Evolutionary conservation across 176 grass and related monocot genomes (phyloP), one percentile per base, ranked within the genome.

Genomic region (Themeda triandra): DNA sequence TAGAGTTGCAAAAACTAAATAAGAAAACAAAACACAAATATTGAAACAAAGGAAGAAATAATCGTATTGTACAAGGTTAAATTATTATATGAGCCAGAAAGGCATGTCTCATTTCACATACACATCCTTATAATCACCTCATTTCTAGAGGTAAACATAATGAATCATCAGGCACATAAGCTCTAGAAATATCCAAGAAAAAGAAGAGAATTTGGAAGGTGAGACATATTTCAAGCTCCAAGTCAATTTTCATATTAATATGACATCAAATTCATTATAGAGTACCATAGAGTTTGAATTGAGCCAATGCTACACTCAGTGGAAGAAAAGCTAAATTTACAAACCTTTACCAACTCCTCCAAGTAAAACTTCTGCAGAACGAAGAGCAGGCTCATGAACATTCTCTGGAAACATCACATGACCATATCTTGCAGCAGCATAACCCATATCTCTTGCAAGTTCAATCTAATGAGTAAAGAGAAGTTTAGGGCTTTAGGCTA

Each of bases 391-490:
- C 66, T 98, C 96, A 79, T 98, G 87, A 33, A 95, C 89, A 95
- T 98, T 98, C 73, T 98, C 96, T 44, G 96, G 96, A 95, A 98
- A 98, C 93, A 98, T 98, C 46, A 98, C 93, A 78, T 98, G 96
- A 33, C 96, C 96, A 75, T 95, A 98, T 48, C 93, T 92, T 86
- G 85, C 93, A 78, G 93, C 91, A 86, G 96, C 91, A 86, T 98
- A 98, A 74, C 96, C 96, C 91, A 98, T 93, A 85, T 93, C 96
- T 88, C 80, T 98, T 42, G 93, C 89, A 84, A 98, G 93, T 85
- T 98, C 96, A 95, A 82, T 90, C 96, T 98, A 86, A 78, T 78
- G 67, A 90, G 85, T 60, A 89, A 92, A 83, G 77, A 89, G 45
- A 87, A 89, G 45, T 89, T 89, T 87, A 89, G 76, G 80, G 76